Base-by-base conservation (phyloP, 2,329 filamentous ascomycete species). In the Colletotrichum musae region DNA sequence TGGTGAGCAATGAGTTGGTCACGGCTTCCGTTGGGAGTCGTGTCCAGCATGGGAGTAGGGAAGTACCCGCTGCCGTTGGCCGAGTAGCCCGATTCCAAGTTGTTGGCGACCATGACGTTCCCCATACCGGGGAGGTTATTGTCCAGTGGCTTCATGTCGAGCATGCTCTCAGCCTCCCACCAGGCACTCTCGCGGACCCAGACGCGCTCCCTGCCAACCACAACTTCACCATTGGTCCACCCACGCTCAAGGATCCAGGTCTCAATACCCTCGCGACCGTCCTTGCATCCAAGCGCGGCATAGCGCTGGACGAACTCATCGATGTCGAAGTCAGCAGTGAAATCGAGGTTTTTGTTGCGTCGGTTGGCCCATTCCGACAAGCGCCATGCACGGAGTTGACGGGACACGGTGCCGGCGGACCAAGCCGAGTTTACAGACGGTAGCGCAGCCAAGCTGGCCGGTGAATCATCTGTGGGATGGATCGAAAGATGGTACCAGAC, bases 121-220 rank as follows among this genome's bases (percentile, higher is more conserved):
- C 76, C 72, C 72, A 77, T 73, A 7, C 72, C 73, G 6, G 71
- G 74, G 39, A 76, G 73, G 53, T 74, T 71, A 52, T 80, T 79
- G 48, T 90, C 88, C 61, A 87, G 84, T 1, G 91, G 89, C 80
- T 96, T 95, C 75, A 97, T 86, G 76, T 99, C 96, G 32, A 98
- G 90, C 93, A 98, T 97, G 70, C 89, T 93, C 82, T 99, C 96
- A 5, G 95, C 95, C 80, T 98, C 95, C 95, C 95, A 98, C 95
- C 96, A 99, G 2, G 95, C 93, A 66, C 85, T 88, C 80, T 99
- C 96, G 58, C 95, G 90, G 85, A 98, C 95, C 96, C 96, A 99
- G 50, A 99, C 91, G 39, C 96, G 93, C 80, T 98, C 94, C 67
- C 91, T 91, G 64, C 96, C 96, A 39, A 98, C 86, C 5, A 97